phyloP scores from a whole-genome alignment of 805 yeast species.

The Kluyveromyces lactis region DNA sequence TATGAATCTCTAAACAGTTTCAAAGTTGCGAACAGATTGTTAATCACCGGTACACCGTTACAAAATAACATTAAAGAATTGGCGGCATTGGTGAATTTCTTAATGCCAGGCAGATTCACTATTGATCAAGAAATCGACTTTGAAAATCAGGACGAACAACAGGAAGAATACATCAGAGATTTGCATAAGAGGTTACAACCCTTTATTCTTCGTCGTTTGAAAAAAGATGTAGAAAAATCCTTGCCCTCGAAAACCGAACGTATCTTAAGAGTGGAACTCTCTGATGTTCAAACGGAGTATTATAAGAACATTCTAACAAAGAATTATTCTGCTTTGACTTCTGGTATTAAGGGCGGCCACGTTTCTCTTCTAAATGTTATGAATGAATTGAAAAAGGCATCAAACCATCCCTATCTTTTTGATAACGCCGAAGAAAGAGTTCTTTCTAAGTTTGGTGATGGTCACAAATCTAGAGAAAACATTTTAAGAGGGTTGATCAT shows the following conservation, averaged over 20 bases:
- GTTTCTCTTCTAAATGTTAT: slow-evolving; percentile 82
- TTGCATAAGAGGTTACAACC: slow-evolving; percentile 84
- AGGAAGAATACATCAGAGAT: slow-evolving; percentile 81
- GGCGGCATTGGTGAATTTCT: slow-evolving; percentile 88
- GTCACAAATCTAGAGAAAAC: slow-evolving; percentile 60
- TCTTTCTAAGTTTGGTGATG: slow-evolving; percentile 53
- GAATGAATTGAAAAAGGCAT: slow-evolving; percentile 94
- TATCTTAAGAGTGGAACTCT: slow-evolving; percentile 86
- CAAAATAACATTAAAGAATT: slow-evolving; percentile 93
- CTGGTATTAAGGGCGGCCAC: slow-evolving; percentile 70
- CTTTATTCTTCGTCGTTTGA: slow-evolving; percentile 83
- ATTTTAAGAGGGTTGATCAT: slow-evolving; percentile 84
- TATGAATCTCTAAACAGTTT: slow-evolving; percentile 82
- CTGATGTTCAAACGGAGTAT: slow-evolving; percentile 91
- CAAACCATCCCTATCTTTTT: slow-evolving; percentile 93
- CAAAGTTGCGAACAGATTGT: slow-evolving; percentile 71
- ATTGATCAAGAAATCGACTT: slow-evolving; percentile 95
- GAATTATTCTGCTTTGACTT: slow-evolving; percentile 84
- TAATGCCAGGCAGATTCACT: slow-evolving; percentile 88
- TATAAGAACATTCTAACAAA: slow-evolving; percentile 89
- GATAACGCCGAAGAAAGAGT: slow-evolving; percentile 88
- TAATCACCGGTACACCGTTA: slow-evolving; percentile 96
- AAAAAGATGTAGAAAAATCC: slow-evolving; percentile 95
- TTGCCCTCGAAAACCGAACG: slow-evolving; percentile 94
- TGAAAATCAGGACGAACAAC: slow-evolving; percentile 78